phyloP scores from a whole-genome alignment of 345 rosid species.

The Citrus glauca region DNA sequence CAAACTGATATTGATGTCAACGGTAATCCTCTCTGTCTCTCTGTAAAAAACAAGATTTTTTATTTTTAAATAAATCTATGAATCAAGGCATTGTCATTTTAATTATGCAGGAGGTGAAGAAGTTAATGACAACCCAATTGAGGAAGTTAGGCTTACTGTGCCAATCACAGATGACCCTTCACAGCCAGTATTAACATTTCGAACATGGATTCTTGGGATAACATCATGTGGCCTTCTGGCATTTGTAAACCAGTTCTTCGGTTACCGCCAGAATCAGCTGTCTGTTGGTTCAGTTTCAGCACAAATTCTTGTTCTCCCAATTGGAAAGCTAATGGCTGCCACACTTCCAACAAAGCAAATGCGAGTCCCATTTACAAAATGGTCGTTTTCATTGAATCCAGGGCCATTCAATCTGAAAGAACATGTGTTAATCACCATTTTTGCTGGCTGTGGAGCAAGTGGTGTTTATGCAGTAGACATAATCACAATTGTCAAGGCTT shows the following conservation, averaged over 20 bases:
- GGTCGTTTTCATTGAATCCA: conserved; percentile 49
- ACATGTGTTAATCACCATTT: conserved; percentile 43
- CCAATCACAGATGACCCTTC: conserved; percentile 38
- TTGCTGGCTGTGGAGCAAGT: conserved; percentile 31
- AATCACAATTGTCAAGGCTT: conserved; percentile 35
- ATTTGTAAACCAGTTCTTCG: conserved; percentile 38
- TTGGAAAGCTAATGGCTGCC: conserved; percentile 45
- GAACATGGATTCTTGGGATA: conserved; percentile 48
- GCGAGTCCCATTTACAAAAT: conserved; percentile 28
- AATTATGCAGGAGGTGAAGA: conserved; percentile 26
- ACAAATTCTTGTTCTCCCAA: conserved; percentile 38
- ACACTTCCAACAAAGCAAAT: conserved; percentile 19
- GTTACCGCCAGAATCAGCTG: conserved; percentile 30
- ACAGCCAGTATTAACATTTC: conserved; percentile 29
- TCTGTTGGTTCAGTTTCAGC: conserved; percentile 22
- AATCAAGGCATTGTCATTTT: background rate
- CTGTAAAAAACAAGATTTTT: background rate
- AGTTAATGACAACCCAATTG: conserved; percentile 54
- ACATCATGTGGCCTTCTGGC: conserved; percentile 22
- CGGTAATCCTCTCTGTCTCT: background rate
- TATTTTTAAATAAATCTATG: background rate
- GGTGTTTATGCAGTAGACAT: conserved; percentile 24
- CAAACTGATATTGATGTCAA: background rate
- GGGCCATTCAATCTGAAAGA: conserved; percentile 52
- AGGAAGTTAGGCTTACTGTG: conserved; percentile 47